Conservation (phyloP, 2,329 filamentous ascomycete genomes). For the Trichophyton verrucosum region DNA sequence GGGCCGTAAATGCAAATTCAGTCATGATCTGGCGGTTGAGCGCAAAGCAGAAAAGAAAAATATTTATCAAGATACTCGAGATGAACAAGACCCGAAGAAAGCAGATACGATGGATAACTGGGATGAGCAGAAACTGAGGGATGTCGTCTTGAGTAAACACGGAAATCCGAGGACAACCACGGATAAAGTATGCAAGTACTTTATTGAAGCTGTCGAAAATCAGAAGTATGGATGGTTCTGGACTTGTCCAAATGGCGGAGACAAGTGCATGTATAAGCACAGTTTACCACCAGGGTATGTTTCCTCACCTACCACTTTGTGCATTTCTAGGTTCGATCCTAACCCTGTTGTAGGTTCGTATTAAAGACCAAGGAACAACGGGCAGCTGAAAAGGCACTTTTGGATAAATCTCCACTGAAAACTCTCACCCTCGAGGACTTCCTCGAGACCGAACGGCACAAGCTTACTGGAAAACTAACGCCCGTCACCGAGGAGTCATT, state of each 20-base stretch:
- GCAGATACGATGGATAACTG: conserved; percentile 94
- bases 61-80: conserved; percentile 73
- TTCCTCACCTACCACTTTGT: neutral
- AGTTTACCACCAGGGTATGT: conserved; percentile 84
- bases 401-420: conserved; percentile 91
- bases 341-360: conserved; percentile 54
- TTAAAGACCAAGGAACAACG: conserved; percentile 97
- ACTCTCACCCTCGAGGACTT: conserved; percentile 96
- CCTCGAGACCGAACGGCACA: conserved; percentile 89
- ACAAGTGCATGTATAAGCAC: conserved; percentile 98
- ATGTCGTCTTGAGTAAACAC: conserved; percentile 89
- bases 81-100: conserved; percentile 51
- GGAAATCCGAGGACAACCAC: conserved; percentile 91
- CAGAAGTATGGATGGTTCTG: conserved; percentile 99
- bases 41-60: conserved; percentile 87
- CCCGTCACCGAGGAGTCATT: conserved; percentile 89
- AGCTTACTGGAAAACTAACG: conserved; percentile 79
- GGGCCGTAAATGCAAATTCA: conserved; percentile 95
- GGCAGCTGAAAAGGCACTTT: conserved; percentile 83
- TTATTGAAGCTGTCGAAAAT: conserved; percentile 94
- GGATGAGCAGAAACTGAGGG: conserved; percentile 91
- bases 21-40: conserved; percentile 78
- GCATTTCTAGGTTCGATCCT: conserved; percentile 12
- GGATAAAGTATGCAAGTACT: conserved; percentile 98
- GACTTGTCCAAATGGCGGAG: conserved; percentile 88